A percentile compares a stretch with the other conserved stretches of the same genome.
Conservation (phyloP, 129 eudicot genomes). For the Helianthus annuus region HanXRQr2.0-SUNRISE NC_035438.2:18942793-18943292, state of each 20-base stretch:
- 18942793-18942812: no score
- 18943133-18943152: constrained; percentile 27
- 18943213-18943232: constrained; percentile 64
- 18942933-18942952: no score
- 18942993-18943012: not conserved
- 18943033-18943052: not conserved
- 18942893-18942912: no score
- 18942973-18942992: not conserved
- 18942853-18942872: no score
- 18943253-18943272: constrained; percentile 89
- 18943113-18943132: constrained; percentile 16
- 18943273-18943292: constrained; percentile 54
- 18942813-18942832: no score
- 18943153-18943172: constrained; percentile 74
- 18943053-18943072: not conserved
- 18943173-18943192: constrained; percentile 77
- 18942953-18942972: not conserved
- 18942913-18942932: no score
- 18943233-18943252: constrained; percentile 84
- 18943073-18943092: not conserved
- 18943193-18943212: constrained; percentile 59
- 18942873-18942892: no score
- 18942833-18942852: no score
- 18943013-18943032: not conserved
- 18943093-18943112: not conserved